Evolutionary conservation across 805 yeast species (phyloP).

Genomic region (Metschnikowia amazonensis): DNA sequence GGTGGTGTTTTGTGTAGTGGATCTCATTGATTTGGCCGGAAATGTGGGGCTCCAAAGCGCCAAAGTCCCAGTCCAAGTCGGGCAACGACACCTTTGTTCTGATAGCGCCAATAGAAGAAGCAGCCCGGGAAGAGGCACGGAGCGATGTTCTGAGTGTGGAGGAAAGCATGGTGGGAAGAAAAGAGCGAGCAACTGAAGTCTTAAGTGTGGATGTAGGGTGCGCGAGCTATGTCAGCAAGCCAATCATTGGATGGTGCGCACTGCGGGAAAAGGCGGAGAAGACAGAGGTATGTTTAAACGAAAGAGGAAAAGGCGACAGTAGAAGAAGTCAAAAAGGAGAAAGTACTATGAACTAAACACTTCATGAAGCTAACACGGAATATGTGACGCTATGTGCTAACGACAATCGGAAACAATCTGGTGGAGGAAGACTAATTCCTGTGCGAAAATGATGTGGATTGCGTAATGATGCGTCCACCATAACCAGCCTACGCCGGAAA

Average conservation of each 20-base stretch:
- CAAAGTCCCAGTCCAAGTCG: slow-evolving; percentile 44
- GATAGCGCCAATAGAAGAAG: slow-evolving; percentile 16
- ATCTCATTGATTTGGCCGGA: slow-evolving; percentile 44
- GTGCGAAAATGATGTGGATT: too few relatives aligned
- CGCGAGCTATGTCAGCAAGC: slow-evolving; percentile 3
- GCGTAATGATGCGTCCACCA: too few relatives aligned
- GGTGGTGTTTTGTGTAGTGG: slow-evolving; percentile 50
- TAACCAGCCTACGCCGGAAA: too few relatives aligned
- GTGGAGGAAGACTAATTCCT: too few relatives aligned
- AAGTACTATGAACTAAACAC: too few relatives aligned
- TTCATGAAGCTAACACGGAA: too few relatives aligned
- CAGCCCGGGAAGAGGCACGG: slow-evolving; percentile 14
- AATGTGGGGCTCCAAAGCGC: slow-evolving; percentile 47
- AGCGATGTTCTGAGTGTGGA: slow-evolving; percentile 14
- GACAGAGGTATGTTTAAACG: too few relatives aligned
- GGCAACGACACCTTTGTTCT: slow-evolving; percentile 33
- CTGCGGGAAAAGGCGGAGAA: not conserved
- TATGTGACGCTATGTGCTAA: too few relatives aligned
- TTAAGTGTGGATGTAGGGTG: not conserved
- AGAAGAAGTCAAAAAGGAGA: too few relatives aligned
- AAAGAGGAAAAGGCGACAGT: too few relatives aligned
- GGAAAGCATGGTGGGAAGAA: slow-evolving; percentile 16
- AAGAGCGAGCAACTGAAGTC: not conserved
- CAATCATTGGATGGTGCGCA: slow-evolving; percentile 1
- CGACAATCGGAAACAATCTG: too few relatives aligned